Base-by-base conservation (phyloP, 768 basidiomycete genomes). In the Leucocoprinus leucothites region DNA sequence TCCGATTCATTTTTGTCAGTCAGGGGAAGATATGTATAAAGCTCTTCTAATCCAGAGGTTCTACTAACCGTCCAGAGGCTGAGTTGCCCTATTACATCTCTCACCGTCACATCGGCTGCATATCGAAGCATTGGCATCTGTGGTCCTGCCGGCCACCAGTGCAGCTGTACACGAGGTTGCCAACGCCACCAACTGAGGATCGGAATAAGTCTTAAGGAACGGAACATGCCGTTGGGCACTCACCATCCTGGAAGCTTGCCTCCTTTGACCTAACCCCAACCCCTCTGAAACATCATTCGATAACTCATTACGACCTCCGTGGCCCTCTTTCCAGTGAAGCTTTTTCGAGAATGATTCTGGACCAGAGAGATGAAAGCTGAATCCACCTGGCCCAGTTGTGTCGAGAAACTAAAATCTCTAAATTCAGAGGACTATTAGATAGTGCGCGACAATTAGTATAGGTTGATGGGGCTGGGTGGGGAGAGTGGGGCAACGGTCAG, bases 161-260 rank as follows among this genome's bases (percentile, higher is more conserved):
- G 63, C 89, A 90, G 1, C 74, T 70, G 60, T 86, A 88, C 7
- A 87, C 79, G 4, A 72, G 63, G 16, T 81, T 75, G 1, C 83
- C 80, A 1, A 76, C 66, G 0, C 84, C 85, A 3, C 85, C 85
- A 58, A 78, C 84, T 84, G 40, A 6, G 31, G 44, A 53, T 48
- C 38, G 16, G 44, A 34, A 36, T 52, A 16, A n/a, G 40, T 18
- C 9, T 11, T 1, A 16, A 9, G 35, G 43, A 35, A 8, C 6
- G 16, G 31, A 28, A n/a, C 31, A 1, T 18, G 31, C n/a, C 18
- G 6, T 14, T 47, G 14, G 16, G 5, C n/a, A 74, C 86, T 62
- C 85, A 87, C 14, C 86, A 67, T 9, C 89, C 89, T 28, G 89
- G 87, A 14, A 90, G 71, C 63, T 91, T 91, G 1, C 89, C 89